These are phyloP conservation scores for Fusarium citri DNA, from an alignment of 2,329 filamentous ascomycete species.

Conservation along the genomic window DNA sequence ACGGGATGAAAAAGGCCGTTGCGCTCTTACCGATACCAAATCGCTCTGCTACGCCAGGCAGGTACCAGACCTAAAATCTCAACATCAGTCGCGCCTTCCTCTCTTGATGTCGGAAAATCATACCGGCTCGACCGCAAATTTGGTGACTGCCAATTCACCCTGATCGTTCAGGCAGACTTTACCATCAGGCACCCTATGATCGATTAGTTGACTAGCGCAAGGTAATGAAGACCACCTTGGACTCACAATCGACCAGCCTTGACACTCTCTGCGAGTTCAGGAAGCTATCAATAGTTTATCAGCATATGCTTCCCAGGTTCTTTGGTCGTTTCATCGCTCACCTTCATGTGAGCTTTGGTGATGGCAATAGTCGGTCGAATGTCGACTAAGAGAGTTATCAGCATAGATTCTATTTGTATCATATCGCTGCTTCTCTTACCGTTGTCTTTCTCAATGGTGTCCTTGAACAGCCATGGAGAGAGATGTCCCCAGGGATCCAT, in stretches of 20 bases:
- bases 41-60: slow-evolving; percentile 87
- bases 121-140: slow-evolving; percentile 95
- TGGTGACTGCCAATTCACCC: slow-evolving; percentile 93
- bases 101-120: slow-evolving; percentile 48
- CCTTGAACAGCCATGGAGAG: slow-evolving; percentile 83
- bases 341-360: slow-evolving; percentile 93
- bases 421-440: slow-evolving; percentile 52
- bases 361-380: slow-evolving; percentile 92
- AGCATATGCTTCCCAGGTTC: not conserved
- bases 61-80: slow-evolving; percentile 73
- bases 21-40: slow-evolving; percentile 81
- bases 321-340: slow-evolving; percentile 33
- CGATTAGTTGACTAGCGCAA: slow-evolving; percentile 24
- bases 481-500: slow-evolving; percentile 97
- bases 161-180: slow-evolving; percentile 88
- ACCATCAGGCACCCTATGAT: slow-evolving; percentile 73
- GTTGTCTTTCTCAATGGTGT: slow-evolving; percentile 80
- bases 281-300: slow-evolving; percentile 63
- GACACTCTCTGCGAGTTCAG: slow-evolving; percentile 92
- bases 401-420: not conserved
- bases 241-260: slow-evolving; percentile 76
- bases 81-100: slow-evolving; percentile 2
- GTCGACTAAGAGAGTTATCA: slow-evolving; percentile 66
- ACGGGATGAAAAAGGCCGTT: not conserved
- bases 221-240: too few relatives aligned